Base-by-base conservation (phyloP, 768 basidiomycete genomes). In the Tricholoma furcatifolium region DNA sequence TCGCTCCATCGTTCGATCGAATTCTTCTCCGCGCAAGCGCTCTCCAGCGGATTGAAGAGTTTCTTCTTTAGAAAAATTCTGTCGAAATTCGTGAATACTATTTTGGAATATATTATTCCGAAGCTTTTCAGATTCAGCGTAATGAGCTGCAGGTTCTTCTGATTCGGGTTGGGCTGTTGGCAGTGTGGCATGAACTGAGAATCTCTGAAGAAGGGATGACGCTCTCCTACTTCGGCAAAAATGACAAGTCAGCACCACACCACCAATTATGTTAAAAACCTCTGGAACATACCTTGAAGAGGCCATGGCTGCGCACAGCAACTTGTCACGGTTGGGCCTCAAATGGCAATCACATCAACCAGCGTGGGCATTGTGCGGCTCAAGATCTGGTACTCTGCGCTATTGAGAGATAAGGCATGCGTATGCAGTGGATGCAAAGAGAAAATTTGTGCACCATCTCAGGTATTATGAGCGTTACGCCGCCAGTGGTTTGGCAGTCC, bases 11-110 rank as follows among this genome's bases (percentile, higher is more conserved):
- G 32, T 18, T 9, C 42, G 2, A 17, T 47, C 45, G 20, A 53
- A 53, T 9, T 41, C 45, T 21, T 40, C 27, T 9, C 14, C 30
- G 18, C 51, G n/a, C 27, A n/a, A n/a, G 23, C 21, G 31, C 45
- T 53, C 51, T 34, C 51, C 44, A 12, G 17, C 39, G 12, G 30
- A 21, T 24, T 53, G 51, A 15, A 11, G 5, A 11, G 8, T 39
- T 44, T 53, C 51, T 20, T 53, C 51, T 8, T 53, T 20, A n/a
- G 39, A 17, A 17, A 47, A 53, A 18, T 46, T 39, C 14, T 41
- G 14, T 39, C 42, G 45, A 8, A 41, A 47, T 9, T 53, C 39
- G 14, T 42, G n/a, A 8, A 47, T 27, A 17, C 45, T 53, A 3
- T 6, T 24, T 14, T 34, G 38, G 27, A 53, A 53, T 6, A 36